Conservation (phyloP, 2,329 filamentous ascomycete species). For the Colletotrichum melonis region DNA sequence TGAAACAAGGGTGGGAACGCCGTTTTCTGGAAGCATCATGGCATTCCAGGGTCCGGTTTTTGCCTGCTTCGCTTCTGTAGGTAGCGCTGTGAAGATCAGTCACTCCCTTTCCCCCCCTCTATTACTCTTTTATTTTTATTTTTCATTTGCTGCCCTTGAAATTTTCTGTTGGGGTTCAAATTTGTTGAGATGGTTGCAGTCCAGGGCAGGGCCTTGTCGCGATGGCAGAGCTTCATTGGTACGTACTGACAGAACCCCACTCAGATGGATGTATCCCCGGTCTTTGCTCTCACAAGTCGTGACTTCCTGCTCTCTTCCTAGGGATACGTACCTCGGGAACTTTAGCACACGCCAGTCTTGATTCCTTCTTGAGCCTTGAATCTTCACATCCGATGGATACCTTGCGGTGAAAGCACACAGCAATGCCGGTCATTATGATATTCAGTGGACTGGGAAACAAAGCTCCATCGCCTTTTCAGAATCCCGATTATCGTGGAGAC, state of each 20-base stretch:
- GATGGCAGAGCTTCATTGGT: conserved; percentile 7
- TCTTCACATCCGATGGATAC: background rate
- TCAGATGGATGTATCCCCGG: conserved; percentile 6
- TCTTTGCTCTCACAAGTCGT: background rate
- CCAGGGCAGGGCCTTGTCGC: conserved; percentile 33
- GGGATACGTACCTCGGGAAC: conserved; percentile 15
- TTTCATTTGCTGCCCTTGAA: conserved; percentile 8
- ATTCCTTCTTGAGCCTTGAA: background rate
- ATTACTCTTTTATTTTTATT: background rate
- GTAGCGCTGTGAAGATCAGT: background rate
- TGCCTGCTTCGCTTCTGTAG: conserved; percentile 20
- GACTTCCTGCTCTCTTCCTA: background rate
- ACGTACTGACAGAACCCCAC: conserved; percentile 26
- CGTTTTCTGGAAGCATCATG: conserved; percentile 32
- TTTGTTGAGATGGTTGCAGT: conserved; percentile 33
- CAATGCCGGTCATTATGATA: background rate
- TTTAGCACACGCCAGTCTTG: background rate
- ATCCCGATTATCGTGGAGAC: background rate
- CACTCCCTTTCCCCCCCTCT: background rate
- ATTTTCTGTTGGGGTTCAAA: conserved; percentile 34
- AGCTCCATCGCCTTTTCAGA: background rate
- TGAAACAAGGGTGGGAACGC: conserved; percentile 32
- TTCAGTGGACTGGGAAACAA: background rate
- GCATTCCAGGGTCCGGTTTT: conserved; percentile 27
- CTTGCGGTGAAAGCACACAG: background rate